phyloP scores from a whole-genome alignment of 768 basidiomycete species.

The Saitozyma sp. region DNA sequence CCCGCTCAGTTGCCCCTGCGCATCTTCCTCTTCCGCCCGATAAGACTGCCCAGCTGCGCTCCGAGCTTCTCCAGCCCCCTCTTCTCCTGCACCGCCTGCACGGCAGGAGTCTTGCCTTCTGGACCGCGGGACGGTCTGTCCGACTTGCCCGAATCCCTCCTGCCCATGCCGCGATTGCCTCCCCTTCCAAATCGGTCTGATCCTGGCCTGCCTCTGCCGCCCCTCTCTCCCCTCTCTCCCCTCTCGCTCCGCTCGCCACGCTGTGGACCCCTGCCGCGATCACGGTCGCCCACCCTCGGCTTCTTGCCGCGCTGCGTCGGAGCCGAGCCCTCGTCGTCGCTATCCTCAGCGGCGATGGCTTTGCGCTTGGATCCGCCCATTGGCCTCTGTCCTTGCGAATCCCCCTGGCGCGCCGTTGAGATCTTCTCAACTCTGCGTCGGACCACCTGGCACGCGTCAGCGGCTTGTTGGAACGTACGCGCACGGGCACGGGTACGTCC shows the following conservation, averaged over 20 bases:
- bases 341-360: conserved; percentile 30
- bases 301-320: background rate
- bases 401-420: conserved; percentile 21
- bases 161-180: conserved; percentile 27
- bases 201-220: conserved; percentile 7
- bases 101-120: background rate
- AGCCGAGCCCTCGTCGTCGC: conserved; percentile 32
- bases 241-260: conserved; percentile 26
- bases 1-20: conserved; percentile 52
- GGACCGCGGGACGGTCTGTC: conserved; percentile 18
- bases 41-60: conserved; percentile 65
- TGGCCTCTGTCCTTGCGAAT: too few species aligned
- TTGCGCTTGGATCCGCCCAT: conserved; percentile 15
- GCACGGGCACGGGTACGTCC: background rate
- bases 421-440: conserved; percentile 65
- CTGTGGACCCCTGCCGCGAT: background rate
- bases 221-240: conserved; percentile 11
- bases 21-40: conserved; percentile 77
- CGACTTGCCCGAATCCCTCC: conserved; percentile 51
- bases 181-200: conserved; percentile 2
- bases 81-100: conserved; percentile 27
- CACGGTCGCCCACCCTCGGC: conserved; percentile 12
- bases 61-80: conserved; percentile 46
- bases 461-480: background rate
- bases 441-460: conserved; percentile 57